Base-by-base conservation (phyloP, 1,139 yeast species). In the Suhomyces choctaworum region DNA sequence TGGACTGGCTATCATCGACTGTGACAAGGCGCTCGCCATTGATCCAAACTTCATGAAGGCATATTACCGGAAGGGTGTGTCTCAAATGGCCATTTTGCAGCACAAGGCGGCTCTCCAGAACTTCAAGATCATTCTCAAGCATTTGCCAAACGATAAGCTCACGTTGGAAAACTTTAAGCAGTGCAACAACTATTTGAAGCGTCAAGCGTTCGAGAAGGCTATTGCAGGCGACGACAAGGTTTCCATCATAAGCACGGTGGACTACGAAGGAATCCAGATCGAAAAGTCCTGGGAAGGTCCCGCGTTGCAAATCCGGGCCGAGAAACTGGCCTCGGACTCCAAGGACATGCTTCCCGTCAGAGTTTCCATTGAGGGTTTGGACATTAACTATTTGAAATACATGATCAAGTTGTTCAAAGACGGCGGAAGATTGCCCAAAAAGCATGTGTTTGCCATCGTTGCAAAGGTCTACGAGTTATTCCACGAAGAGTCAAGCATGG, bases 171-270 rank as follows among this genome's bases (percentile, higher is more conserved):
- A 87, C 45, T 64, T 77, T 42, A 76, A 69, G 35, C 87, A 82
- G 43, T 78, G 95, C 52, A 77, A 71, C 34, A 77, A 73, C 48
- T 73, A 84, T 39, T 70, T 88, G 40, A 80, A 89, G 45, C 78
- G 80, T 41, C 78, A 82, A 45, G 89, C 90, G 10, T 92, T 92
- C 58, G 95, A 86, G 54, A 75, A 72, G 44, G 98, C 98, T 3
- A 90, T 92, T 49, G 85, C 88, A 34, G 80, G 82, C 5, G 87
- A 77, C 24, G 64, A 54, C n/a, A 61, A 60, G 39, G 49, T 50
- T 3, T 56, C 64, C 6, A 51, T 76, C 13, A 54, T 76, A 47
- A 48, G 65, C 41, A 56, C 59, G 25, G 57, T 66, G 30, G 76
- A 70, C 46, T 68, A 81, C 41, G 77, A 77, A 34, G 63, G 80